Conservation (phyloP, 345 rosid genomes). For the Pelargonium nanum region DNA sequence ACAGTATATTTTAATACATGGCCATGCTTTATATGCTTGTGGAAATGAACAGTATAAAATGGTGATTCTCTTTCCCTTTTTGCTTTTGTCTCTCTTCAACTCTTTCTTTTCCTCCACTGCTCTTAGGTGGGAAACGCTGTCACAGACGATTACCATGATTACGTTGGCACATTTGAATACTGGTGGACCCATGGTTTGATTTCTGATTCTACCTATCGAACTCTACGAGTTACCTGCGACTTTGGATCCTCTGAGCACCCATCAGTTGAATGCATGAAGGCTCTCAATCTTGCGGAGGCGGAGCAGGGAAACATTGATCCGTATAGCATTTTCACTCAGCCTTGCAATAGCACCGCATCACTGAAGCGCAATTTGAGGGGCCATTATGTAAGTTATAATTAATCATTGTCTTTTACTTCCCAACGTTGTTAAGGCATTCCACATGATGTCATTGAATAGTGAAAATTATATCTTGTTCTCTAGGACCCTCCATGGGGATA, state of each 20-base stretch:
- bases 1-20: slow-evolving; percentile 2
- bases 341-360: slow-evolving; percentile 52
- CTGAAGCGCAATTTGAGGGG: slow-evolving; percentile 48
- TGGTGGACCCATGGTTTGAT: slow-evolving; percentile 98
- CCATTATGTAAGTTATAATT: slow-evolving; percentile 54
- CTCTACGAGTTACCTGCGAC: slow-evolving; percentile 42
- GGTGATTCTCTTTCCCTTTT: background rate
- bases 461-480: background rate
- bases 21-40: no score
- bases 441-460: background rate
- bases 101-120: background rate
- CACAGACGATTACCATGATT: slow-evolving; percentile 80
- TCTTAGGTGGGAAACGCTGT: slow-evolving; percentile 92
- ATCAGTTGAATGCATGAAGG: slow-evolving; percentile 50
- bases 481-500: background rate
- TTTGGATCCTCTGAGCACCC: slow-evolving; percentile 61
- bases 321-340: slow-evolving; percentile 69
- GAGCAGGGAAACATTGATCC: slow-evolving; percentile 91
- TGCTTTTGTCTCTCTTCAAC: background rate
- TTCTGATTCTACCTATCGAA: slow-evolving; percentile 71
- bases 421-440: background rate
- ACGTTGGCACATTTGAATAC: slow-evolving; percentile 72
- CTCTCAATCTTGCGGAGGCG: slow-evolving; percentile 35
- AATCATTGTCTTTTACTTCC: background rate
- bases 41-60: no score